A percentile compares a stretch with the other conserved stretches of the same genome.
phyloP scores from a whole-genome alignment of 2,329 filamentous ascomycete genomes.

The Penicillium sp. region DNA sequence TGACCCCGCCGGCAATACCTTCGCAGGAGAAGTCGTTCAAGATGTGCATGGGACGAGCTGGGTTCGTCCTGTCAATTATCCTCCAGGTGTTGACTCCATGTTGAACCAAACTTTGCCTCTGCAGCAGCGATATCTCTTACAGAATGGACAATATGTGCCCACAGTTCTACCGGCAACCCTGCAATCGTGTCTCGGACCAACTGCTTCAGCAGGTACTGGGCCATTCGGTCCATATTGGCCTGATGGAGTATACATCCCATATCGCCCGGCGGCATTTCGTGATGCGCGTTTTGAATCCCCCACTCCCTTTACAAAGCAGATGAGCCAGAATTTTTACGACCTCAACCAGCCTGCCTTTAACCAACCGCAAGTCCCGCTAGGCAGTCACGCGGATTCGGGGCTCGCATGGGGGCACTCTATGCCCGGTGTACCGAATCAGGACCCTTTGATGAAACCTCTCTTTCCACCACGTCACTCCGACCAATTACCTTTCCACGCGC shows the following conservation, averaged over 20 bases:
- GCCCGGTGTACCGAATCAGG: slow-evolving; percentile 27
- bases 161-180: slow-evolving; percentile 60
- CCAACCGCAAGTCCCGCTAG: slow-evolving; percentile 26
- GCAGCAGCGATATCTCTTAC: slow-evolving; percentile 42
- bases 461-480: slow-evolving; percentile 40
- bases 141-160: slow-evolving; percentile 53
- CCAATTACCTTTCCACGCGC: slow-evolving; percentile 30
- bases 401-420: slow-evolving; percentile 35
- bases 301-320: slow-evolving; percentile 22
- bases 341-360: slow-evolving; percentile 30
- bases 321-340: slow-evolving; percentile 29
- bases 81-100: slow-evolving; percentile 59
- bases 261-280: slow-evolving; percentile 57
- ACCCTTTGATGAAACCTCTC: slow-evolving; percentile 33
- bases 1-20: slow-evolving; percentile 27
- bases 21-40: slow-evolving; percentile 32
- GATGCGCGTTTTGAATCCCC: slow-evolving; percentile 49
- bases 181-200: slow-evolving; percentile 58
- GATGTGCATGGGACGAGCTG: slow-evolving; percentile 39
- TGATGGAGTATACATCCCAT: slow-evolving; percentile 60
- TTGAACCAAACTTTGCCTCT: slow-evolving; percentile 56
- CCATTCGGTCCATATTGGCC: slow-evolving; percentile 64
- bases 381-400: slow-evolving; percentile 25
- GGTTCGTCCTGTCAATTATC: slow-evolving; percentile 45
- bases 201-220: slow-evolving; percentile 56